phyloP scores from a whole-genome alignment of 768 basidiomycete species.

The Serendipita sp. region DNA sequence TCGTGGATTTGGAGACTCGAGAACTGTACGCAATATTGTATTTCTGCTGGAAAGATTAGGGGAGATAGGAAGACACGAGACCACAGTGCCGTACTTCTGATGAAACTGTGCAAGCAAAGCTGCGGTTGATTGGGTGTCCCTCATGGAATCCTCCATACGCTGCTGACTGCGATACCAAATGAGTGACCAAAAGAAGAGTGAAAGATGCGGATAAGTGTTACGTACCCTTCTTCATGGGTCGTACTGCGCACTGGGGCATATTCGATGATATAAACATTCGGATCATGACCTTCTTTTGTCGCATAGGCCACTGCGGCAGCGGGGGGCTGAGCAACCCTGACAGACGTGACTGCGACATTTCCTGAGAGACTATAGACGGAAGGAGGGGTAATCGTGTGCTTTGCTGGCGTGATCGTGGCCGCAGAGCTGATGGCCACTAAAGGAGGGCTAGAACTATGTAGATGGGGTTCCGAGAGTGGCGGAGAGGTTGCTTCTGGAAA shows the following conservation, averaged over 20 bases:
- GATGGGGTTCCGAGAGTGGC: background rate
- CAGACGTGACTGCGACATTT: conserved; percentile 33
- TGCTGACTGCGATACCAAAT: background rate
- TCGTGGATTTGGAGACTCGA: background rate
- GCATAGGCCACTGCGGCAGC: conserved; percentile 32
- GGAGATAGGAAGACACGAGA: background rate
- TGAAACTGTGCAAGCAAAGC: conserved; percentile 1
- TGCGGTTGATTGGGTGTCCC: background rate
- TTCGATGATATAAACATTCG: conserved; percentile 5
- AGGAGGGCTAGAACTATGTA: background rate
- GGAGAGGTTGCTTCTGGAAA: background rate
- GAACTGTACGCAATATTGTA: background rate
- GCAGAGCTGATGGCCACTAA: background rate
- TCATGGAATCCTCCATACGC: background rate
- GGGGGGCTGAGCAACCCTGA: conserved; percentile 58
- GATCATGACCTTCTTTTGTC: conserved; percentile 18
- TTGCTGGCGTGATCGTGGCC: conserved; percentile 1
- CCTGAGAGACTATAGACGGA: conserved; percentile 30
- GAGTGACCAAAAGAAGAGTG: background rate
- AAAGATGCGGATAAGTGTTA: background rate
- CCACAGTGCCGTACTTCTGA: background rate
- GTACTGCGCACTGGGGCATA: background rate
- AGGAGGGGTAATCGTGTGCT: background rate
- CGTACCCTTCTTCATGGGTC: background rate
- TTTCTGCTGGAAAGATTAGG: background rate